Conservation (phyloP, 2,329 filamentous ascomycete genomes). For the Seiridium cupressi region DNA sequence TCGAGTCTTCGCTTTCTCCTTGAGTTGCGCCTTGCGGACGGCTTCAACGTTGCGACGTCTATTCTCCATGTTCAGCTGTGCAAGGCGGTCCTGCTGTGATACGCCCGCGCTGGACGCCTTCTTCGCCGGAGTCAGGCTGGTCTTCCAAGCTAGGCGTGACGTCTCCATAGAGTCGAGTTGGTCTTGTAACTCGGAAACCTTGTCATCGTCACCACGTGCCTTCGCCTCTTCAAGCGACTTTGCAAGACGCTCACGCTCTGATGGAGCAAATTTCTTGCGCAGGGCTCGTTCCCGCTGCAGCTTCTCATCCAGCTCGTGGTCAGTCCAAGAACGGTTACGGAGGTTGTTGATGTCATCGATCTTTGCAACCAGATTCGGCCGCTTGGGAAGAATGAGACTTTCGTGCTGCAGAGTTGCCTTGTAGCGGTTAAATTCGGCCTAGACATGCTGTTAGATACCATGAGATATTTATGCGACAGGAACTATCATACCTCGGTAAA, state of each 20-base stretch:
- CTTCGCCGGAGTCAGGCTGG: constrained; percentile 55
- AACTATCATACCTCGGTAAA: constrained; percentile 70
- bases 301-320: constrained; percentile 77
- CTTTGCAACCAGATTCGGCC: constrained; percentile 66
- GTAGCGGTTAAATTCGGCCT: constrained; percentile 81
- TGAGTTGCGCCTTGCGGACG: constrained; percentile 85
- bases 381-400: constrained; percentile 71
- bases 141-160: constrained; percentile 73
- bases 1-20: constrained; percentile 67
- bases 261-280: constrained; percentile 63
- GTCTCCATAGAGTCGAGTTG: constrained; percentile 62
- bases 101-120: constrained; percentile 48
- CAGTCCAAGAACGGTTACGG: constrained; percentile 78
- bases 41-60: constrained; percentile 81
- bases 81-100: constrained; percentile 77
- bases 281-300: constrained; percentile 69
- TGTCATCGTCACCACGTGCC: constrained; percentile 59
- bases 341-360: constrained; percentile 78
- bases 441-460: constrained; percentile 3
- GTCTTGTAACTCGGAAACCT: constrained; percentile 52
- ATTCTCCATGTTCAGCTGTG: constrained; percentile 80
- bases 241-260: constrained; percentile 66
- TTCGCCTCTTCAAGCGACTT: constrained; percentile 66
- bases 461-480: neutral
- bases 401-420: constrained; percentile 72